Conservation (phyloP, 805 yeast species). For the Saturnispora gosingensis region DNA sequence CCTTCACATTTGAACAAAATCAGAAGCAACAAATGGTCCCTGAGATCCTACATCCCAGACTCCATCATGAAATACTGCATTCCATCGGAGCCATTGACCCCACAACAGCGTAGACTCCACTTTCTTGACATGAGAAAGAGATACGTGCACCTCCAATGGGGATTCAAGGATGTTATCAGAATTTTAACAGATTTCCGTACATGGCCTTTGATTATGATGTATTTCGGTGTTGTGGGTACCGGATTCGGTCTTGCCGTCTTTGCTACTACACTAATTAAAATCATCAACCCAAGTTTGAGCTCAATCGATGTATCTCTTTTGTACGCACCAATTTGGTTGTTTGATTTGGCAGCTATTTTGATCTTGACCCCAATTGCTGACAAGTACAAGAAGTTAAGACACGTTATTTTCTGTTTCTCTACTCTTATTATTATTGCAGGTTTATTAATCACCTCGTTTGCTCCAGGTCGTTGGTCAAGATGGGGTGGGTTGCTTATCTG, state of each 20-base stretch:
- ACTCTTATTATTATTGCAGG: conserved; percentile 66
- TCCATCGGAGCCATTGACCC: conserved; percentile 40
- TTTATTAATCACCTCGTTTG: conserved; percentile 66
- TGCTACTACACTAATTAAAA: conserved; percentile 67
- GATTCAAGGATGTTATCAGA: conserved; percentile 43
- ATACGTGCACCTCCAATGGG: conserved; percentile 44
- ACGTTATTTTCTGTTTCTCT: conserved; percentile 52
- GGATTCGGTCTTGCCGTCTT: conserved; percentile 81
- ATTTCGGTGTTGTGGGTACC: conserved; percentile 89
- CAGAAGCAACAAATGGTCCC: conserved; percentile 11
- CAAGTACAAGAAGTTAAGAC: conserved; percentile 47
- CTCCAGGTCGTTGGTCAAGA: conserved; percentile 61
- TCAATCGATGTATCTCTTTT: conserved; percentile 60
- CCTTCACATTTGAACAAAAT: conserved; percentile 32
- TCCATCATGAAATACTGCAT: conserved; percentile 14
- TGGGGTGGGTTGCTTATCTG: conserved; percentile 75
- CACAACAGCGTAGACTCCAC: conserved; percentile 47
- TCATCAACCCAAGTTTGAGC: conserved; percentile 57
- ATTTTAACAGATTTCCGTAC: conserved; percentile 55
- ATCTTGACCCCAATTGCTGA: conserved; percentile 76
- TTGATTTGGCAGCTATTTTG: conserved; percentile 68
- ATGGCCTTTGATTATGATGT: conserved; percentile 81
- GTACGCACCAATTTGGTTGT: conserved; percentile 87
- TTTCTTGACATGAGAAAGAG: conserved; percentile 48
- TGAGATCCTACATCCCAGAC: conserved; percentile 17